Base-by-base conservation (phyloP, 2,329 filamentous ascomycete genomes). In the Colletotrichum tamarilloi region DNA sequence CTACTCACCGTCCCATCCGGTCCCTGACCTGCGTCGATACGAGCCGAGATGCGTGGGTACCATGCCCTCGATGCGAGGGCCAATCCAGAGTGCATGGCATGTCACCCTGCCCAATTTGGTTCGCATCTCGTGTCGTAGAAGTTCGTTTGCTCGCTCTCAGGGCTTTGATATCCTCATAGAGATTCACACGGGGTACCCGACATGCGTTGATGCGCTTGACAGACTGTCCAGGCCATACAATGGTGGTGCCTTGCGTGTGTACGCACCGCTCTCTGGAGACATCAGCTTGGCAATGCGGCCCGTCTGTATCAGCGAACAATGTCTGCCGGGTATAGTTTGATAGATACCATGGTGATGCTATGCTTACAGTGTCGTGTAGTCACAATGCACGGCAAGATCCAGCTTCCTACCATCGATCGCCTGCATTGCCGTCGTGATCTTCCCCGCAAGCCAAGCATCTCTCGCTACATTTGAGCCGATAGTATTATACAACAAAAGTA, bases 1-100 rank as follows among this genome's bases (percentile, higher is more conserved):
- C 59, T 49, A 19, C 63, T 71, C 69, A 59, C 12, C 53, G 42
- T 49, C 49, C 52, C 24, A 24, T 24, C 30, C 59, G 69, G 42
- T 64, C 53, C 38, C 68, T 52, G 42, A 69, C 59, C 30, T 72
- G 53, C 65, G 26, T 72, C 53, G 42, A 72, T 59, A 63, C 65
- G 65, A 68, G 65, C 65, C 68, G 60, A 67, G 56, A 35, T 62
- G 38, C 62, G 19, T 46, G 28, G 38, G 30, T 32, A 60, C 30
- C 38, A 22, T 35, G 58, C 35, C 58, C 64, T 68, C 65, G 52
- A 52, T 46, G 32, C 57, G 52, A 63, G 52, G n/a, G 16, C 49
- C 52, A 57, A n/a, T 52, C 35, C 22, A 67, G 42, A 22, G 14
- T n/a, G n/a, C 46, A 49, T 42, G 49, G n/a, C 46, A 28, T n/a